Percentiles rank a stretch among this genome's conserved stretches.
Conservation (phyloP, 2,329 filamentous ascomycete genomes). For the Nakataea oryzae region DNA sequence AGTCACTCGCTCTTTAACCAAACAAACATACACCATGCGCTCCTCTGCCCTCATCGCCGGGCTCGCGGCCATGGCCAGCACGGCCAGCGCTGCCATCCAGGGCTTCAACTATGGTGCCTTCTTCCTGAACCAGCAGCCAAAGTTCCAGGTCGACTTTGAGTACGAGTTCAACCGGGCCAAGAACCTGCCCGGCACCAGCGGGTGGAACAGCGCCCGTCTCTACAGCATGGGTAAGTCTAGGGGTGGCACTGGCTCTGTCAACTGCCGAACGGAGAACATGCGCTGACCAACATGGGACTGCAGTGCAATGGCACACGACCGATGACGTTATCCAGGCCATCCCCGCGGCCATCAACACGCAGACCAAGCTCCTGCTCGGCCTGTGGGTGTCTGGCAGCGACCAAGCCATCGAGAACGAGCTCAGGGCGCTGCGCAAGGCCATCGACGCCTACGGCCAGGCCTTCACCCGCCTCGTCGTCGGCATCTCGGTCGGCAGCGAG, state of each 20-base stretch:
- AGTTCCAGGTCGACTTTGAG: conserved; percentile 37
- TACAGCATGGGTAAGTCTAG: conserved; percentile 55
- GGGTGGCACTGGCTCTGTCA: not conserved
- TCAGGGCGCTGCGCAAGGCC: conserved; percentile 45
- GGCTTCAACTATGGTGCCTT: conserved; percentile 42
- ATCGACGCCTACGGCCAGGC: conserved; percentile 38
- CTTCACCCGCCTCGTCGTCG: conserved; percentile 47
- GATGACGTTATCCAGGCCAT: conserved; percentile 72
- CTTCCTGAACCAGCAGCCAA: conserved; percentile 32
- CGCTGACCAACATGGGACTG: conserved; percentile 5
- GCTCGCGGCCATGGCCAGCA: conserved; percentile 26
- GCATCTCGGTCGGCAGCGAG: conserved; percentile 55
- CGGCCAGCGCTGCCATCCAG: conserved; percentile 31
- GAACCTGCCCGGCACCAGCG: conserved; percentile 32
- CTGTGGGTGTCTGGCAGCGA: conserved; percentile 47
- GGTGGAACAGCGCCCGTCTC: conserved; percentile 49
- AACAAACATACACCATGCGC: conserved; percentile 24
- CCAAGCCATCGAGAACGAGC: conserved; percentile 44
- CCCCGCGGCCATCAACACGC: conserved; percentile 54
- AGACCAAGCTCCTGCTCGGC: conserved; percentile 51
- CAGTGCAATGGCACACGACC: conserved; percentile 34
- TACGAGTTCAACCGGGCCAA: conserved; percentile 33
- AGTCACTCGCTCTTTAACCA: not conserved
- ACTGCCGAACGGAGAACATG: not conserved
- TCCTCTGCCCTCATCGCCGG: conserved; percentile 24